phyloP scores from a whole-genome alignment of 176 grass and related monocot species.

The Miscanthus lutarioriparius region DNA sequence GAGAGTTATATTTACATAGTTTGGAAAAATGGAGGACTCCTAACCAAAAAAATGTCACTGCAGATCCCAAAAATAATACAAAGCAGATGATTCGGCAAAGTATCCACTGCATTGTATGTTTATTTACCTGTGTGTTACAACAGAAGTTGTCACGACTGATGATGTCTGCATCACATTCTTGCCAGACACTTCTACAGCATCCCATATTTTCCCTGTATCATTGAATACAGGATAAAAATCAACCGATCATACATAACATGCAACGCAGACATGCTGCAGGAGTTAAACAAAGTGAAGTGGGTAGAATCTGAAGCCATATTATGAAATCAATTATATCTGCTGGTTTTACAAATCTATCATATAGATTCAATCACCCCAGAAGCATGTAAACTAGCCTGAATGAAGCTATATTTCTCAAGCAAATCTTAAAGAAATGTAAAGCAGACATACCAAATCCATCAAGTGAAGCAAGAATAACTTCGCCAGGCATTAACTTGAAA shows the following conservation, averaged over 20 bases:
- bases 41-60: background rate
- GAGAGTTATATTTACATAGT: background rate
- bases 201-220: constrained; percentile 76
- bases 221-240: background rate
- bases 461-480: constrained; percentile 91
- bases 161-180: constrained; percentile 95
- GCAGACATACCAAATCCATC: constrained; percentile 86
- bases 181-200: constrained; percentile 87
- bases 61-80: background rate
- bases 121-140: constrained; percentile 91
- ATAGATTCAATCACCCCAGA: background rate
- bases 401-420: background rate
- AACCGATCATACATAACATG: background rate
- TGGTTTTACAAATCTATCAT: background rate
- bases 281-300: background rate
- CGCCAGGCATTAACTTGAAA: constrained; percentile 86
- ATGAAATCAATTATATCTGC: background rate
- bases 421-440: background rate
- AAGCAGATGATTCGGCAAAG: background rate
- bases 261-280: constrained; percentile 14
- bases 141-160: constrained; percentile 79
- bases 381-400: background rate
- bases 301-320: background rate
- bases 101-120: background rate
- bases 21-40: background rate